A percentile compares a stretch with the other conserved stretches of the same genome.
Conservation (phyloP, 2,329 filamentous ascomycete genomes). For the Diaporthe sp. region DNA sequence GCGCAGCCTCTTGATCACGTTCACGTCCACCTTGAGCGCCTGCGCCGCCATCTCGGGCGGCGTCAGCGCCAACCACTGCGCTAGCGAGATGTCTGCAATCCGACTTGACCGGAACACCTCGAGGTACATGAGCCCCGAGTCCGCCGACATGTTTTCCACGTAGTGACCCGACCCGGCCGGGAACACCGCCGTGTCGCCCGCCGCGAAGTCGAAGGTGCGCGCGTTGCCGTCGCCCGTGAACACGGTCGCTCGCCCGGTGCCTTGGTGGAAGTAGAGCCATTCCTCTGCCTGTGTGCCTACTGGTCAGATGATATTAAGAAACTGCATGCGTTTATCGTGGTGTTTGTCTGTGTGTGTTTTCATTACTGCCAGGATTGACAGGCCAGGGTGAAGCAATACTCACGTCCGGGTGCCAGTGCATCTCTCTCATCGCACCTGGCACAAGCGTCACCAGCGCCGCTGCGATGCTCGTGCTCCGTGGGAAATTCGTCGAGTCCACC, state of each 20-base stretch:
- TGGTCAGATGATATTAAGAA: neutral
- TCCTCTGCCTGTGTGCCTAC: slow-evolving; percentile 67
- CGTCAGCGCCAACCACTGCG: slow-evolving; percentile 78
- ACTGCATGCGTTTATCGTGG: neutral
- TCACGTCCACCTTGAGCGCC: slow-evolving; percentile 68
- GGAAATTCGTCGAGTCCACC: slow-evolving; percentile 77
- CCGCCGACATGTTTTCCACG: slow-evolving; percentile 75
- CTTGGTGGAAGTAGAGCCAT: slow-evolving; percentile 79
- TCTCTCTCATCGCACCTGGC: slow-evolving; percentile 72
- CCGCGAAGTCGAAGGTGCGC: slow-evolving; percentile 75
- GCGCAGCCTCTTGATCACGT: slow-evolving; percentile 69
- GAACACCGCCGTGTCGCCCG: slow-evolving; percentile 77
- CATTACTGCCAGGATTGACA: neutral
- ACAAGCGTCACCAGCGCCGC: slow-evolving; percentile 74
- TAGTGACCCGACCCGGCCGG: slow-evolving; percentile 76
- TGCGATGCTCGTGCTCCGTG: slow-evolving; percentile 74
- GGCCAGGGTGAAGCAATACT: slow-evolving; percentile 42
- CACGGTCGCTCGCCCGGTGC: slow-evolving; percentile 71
- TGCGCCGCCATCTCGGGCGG: slow-evolving; percentile 72
- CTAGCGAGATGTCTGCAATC: slow-evolving; percentile 75
- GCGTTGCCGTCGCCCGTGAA: slow-evolving; percentile 72
- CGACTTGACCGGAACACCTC: slow-evolving; percentile 78
- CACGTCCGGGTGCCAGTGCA: slow-evolving; percentile 79
- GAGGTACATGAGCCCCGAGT: slow-evolving; percentile 74
- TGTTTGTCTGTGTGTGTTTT: neutral